Base-by-base conservation (phyloP, 1,284 basidiomycete genomes). In the Ceratobasidium sp. region DNA sequence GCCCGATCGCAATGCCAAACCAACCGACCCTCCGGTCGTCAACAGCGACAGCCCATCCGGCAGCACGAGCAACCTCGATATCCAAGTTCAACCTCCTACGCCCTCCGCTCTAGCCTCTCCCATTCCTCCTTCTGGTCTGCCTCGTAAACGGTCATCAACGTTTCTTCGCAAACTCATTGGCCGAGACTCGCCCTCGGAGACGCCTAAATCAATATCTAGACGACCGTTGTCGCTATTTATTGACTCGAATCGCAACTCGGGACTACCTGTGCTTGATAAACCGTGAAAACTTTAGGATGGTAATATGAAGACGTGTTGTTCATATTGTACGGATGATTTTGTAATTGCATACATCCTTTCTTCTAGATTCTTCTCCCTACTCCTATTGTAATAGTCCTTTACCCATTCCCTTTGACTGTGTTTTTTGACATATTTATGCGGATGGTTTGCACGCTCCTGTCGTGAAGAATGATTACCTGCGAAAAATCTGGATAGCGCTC, bases 1-100 rank as follows among this genome's bases (percentile, higher is more conserved):
- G 34, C 68, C 68, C 16, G 68, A 71, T 22, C 68, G 68, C 3
- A 58, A 71, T 24, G 68, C 54, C 14, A 71, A 71, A 53, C 37
- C 68, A 14, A 48, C 39, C 14, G 68, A 71, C 19, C 68, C 68
- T 8, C n/a, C 61, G 24, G 37, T 61, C 19, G 22, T 48, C 1
- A 41, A 71, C 56, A n/a, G 29, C 24, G 22, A 24, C 19, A 27
- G 19, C 22, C 46, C 49, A 13, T 5, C 39, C 19, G 53, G 14
- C n/a, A 39, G 13, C 16, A 13, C 24, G 9, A 58, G 39, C 27
- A 56, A 41, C 51, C 65, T 71, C 13, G 29, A 61, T 31, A 61
- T 71, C n/a, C 27, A 71, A 34, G 29, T 71, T 24, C 68, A 71
- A 22, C 68, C 68, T 11, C 68, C 68, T 8, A 71, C 68, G 0